These are phyloP conservation scores for Ascochyta clinopodiicola DNA, from an alignment of 2,329 filamentous ascomycete genomes.

Conservation along the genomic window DNA sequence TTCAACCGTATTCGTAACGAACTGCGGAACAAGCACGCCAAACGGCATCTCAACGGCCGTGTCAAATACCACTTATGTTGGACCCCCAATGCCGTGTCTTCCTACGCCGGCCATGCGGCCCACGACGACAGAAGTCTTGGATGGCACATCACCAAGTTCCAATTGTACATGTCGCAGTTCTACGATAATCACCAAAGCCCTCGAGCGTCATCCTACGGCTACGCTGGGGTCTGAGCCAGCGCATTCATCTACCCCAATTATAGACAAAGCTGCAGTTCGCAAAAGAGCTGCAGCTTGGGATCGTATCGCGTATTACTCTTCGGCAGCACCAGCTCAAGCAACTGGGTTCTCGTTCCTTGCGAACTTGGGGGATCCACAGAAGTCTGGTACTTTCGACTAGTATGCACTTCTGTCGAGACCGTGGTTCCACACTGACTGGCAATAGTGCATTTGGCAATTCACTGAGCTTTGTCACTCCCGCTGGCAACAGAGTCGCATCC, in stretches of 20 bases:
- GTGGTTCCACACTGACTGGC: conserved; percentile 5
- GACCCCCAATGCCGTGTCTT: conserved; percentile 14
- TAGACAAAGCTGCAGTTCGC: neutral
- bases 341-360: conserved; percentile 66
- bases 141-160: neutral
- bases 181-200: neutral
- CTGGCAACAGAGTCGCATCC: conserved; percentile 56
- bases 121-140: neutral
- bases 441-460: conserved; percentile 62
- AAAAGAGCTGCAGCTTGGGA: conserved; percentile 44
- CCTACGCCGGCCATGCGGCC: neutral
- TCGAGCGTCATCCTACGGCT: neutral
- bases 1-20: conserved; percentile 18
- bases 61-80: conserved; percentile 13
- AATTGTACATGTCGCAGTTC: conserved; percentile 1
- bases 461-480: conserved; percentile 60
- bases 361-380: conserved; percentile 60
- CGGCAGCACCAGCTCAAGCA: conserved; percentile 47
- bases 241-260: neutral
- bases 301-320: conserved; percentile 58
- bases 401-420: conserved; percentile 24
- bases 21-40: conserved; percentile 4
- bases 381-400: conserved; percentile 63
- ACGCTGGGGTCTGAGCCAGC: neutral
- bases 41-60: neutral